phyloP scores from a whole-genome alignment of 169 alveolate genomes.

The Besnoitia besnoiti region DNA sequence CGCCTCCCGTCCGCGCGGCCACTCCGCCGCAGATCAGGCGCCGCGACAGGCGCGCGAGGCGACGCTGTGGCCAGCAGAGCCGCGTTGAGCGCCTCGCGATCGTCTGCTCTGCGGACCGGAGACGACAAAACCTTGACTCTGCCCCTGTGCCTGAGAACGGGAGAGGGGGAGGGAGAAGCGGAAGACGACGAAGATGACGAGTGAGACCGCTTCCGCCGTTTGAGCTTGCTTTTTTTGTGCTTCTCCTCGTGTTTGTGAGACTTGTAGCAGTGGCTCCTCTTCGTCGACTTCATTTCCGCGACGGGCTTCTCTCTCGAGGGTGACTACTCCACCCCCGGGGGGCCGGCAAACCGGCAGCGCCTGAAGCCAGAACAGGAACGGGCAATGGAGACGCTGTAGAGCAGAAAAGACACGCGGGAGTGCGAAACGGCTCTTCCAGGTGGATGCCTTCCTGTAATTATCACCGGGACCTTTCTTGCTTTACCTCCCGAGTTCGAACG shows the following conservation, averaged over 20 bases:
- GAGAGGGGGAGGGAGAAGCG: slow-evolving; percentile 24
- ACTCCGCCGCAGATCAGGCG: too few relatives aligned
- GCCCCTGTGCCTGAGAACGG: not conserved
- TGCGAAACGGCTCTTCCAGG: too few relatives aligned
- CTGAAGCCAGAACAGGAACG: too few relatives aligned
- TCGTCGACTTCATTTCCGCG: slow-evolving; percentile 9
- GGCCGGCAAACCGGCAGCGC: not conserved
- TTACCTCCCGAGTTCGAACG: too few relatives aligned
- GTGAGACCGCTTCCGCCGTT: not conserved
- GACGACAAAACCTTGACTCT: not conserved
- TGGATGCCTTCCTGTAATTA: too few relatives aligned
- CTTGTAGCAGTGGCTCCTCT: not conserved
- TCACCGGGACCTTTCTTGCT: too few relatives aligned
- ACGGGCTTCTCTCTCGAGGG: not conserved
- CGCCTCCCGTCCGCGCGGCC: not conserved
- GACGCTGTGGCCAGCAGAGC: too few relatives aligned
- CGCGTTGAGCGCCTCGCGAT: too few relatives aligned
- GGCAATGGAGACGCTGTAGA: too few relatives aligned
- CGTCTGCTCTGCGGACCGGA: too few relatives aligned
- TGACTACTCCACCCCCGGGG: not conserved
- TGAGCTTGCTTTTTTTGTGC: not conserved
- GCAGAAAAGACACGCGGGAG: too few relatives aligned
- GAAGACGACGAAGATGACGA: slow-evolving; percentile 9
- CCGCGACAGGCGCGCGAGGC: too few relatives aligned
- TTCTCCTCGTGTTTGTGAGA: not conserved